Evolutionary conservation across 2,329 filamentous ascomycete species (phyloP), one percentile per base, ranked within the genome.

Genomic region (Ceratocystis alfenasii): DNA sequence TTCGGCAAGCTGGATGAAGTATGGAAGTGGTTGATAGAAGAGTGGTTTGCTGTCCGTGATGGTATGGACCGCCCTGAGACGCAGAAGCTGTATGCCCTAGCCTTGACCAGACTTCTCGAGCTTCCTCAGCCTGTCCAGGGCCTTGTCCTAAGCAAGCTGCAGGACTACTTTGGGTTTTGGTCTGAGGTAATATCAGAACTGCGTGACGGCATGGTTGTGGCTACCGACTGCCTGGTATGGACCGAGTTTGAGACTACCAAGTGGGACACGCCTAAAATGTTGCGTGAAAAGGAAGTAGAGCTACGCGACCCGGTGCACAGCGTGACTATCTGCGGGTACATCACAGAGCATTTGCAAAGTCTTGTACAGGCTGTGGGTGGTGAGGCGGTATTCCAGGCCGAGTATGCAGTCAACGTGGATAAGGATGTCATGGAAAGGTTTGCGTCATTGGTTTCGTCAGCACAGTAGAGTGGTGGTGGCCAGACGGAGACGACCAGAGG

Each of bases 91-190:
- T 88, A 86, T 69, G 82, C 86, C 30, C 78, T 94, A 3, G 88
- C 84, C 0, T 78, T 93, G 15, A 91, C 89, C 1, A 82, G 87
- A 2, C 76, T 94, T 1, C 76, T 90, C 12, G 87, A 90, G 72
- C 79, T 87, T 1, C 79, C 80, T 0, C 79, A 81, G 30, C 79
- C 80, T 0, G 75, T 83, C 72, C 81, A 82, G 68, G 78, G 82
- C 0, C 80, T 87, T 65, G 79, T 84, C 1, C 75, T 90, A 3
- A 72, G 74, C 1, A 81, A 79, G 46, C 77, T 94, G 65, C 89
- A 94, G 73, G 87, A 87, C 71, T 85, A 89, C 71, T 84, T 94
- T 71, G 80, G 80, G 1, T 81, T 91, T 76, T 94, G 89, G 89
- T 88, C 86, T 1, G 83, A 82, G 69, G 81, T 89, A 1, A 77